Base-by-base conservation (phyloP, 1,284 basidiomycete genomes). In the Heliocybe sulcata region DNA sequence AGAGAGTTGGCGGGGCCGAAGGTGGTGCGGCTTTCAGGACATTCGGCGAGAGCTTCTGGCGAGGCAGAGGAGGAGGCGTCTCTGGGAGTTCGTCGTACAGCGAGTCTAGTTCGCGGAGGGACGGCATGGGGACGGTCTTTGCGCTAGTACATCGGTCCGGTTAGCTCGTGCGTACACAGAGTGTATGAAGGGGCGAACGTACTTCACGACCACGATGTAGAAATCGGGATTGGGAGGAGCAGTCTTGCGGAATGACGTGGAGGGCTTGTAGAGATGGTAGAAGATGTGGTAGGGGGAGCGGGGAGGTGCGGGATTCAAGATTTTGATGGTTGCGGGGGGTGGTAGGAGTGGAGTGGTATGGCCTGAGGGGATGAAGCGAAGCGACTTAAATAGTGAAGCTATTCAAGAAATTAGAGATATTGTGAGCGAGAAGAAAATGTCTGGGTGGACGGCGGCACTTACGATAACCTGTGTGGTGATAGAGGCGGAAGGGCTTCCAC, bases 261-360 rank as follows among this genome's bases (percentile, higher is more conserved):
- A 79, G 1, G 96, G 96, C 64, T 97, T 96, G 77, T 96, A 98
- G 2, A 95, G 77, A 66, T 98, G 89, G 71, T 80, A 99, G 73
- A 97, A 98, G 20, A 90, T 79, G 52, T 82, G 75, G 68, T 94
- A 97, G 0, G 88, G 87, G 19, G 89, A 84, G 1, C 62, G 55
- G 49, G 54, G 58, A 26, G 55, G 12, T 31, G 29, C 4, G 51
- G 35, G 52, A 23, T 22, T 3, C 35, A 6, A 54, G 53, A 19
- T 50, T 29, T 29, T 55, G 57, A 45, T 45, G 59, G 50, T 35
- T 22, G n/a, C n/a, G n/a, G n/a, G n/a, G n/a, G 33, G 49, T 50
- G 61, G 29, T 65, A 68, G 54, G 58, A 75, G 60, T 12, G 76
- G 74, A 16, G 72, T 60, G 3, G 64, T 64, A 64, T 84, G 75